Percentiles rank a stretch among this genome's conserved stretches.
phyloP scores from a whole-genome alignment of 202 grass and related monocot species.

The Elaeis oleifera region DNA sequence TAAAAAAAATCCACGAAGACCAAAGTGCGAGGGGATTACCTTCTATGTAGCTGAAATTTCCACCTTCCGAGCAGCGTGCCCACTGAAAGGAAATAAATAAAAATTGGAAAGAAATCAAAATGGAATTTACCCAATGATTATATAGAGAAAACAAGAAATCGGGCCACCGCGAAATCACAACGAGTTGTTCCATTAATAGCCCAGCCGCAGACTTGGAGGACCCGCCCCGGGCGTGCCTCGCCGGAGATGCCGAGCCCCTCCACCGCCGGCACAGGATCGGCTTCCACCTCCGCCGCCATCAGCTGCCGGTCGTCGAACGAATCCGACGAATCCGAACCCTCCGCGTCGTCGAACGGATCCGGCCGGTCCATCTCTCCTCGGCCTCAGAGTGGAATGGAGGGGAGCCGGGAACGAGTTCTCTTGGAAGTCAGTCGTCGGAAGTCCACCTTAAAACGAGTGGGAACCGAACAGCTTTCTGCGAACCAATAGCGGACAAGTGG shows the following conservation, averaged over 20 bases:
- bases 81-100: neutral
- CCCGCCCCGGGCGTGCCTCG: slow-evolving; percentile 12
- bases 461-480: no score
- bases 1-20: neutral
- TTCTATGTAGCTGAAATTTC: neutral
- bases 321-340: slow-evolving; percentile 7
- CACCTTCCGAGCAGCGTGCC: neutral
- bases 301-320: slow-evolving; percentile 23
- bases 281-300: slow-evolving; percentile 17
- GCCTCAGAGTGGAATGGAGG: no score
- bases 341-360: neutral
- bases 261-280: neutral
- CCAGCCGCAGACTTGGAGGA: neutral
- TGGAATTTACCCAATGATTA: slow-evolving; percentile 12
- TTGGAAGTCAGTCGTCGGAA: no score
- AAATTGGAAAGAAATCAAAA: neutral
- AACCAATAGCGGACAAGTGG: no score
- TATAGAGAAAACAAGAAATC: neutral
- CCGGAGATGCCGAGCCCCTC: slow-evolving; percentile 21
- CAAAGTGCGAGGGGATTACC: neutral
- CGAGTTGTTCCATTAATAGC: slow-evolving; percentile 13
- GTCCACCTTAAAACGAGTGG: no score
- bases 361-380: no score
- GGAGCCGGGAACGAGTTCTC: no score
- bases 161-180: slow-evolving; percentile 30